Evolutionary conservation across 1,139 yeast species (phyloP).

Genomic region (Geotrichum phurueaensis): DNA sequence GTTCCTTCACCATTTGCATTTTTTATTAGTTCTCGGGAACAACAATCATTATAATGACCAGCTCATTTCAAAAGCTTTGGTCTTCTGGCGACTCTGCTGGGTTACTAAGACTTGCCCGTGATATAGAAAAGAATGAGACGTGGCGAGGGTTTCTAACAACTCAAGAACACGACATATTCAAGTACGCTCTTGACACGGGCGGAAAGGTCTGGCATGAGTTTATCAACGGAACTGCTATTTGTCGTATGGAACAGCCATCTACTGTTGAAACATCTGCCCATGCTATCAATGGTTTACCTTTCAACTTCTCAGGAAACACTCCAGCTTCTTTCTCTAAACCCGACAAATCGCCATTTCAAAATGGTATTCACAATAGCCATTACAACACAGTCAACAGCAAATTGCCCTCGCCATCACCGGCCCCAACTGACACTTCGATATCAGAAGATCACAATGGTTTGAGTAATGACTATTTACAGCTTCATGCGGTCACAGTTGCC

Average conservation of each 20-base stretch:
- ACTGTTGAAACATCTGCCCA: not conserved
- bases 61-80: conserved; percentile 29
- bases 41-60: conserved; percentile 10
- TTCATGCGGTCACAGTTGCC: conserved; percentile 36
- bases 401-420: conserved; percentile 5
- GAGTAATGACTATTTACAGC: conserved; percentile 7
- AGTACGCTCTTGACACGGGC: conserved; percentile 31
- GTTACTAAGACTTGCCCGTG: conserved; percentile 35
- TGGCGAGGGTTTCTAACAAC: conserved; percentile 39
- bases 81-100: conserved; percentile 33
- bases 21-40: not conserved
- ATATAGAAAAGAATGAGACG: conserved; percentile 35
- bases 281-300: not conserved
- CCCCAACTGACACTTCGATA: not conserved
- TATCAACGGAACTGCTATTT: conserved; percentile 32
- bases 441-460: conserved; percentile 5
- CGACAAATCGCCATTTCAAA: conserved; percentile 9
- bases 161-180: conserved; percentile 37
- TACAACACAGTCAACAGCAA: not conserved
- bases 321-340: not conserved
- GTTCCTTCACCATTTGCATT: not conserved
- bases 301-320: conserved; percentile 7
- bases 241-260: conserved; percentile 22
- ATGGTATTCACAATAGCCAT: not conserved
- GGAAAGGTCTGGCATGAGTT: conserved; percentile 35